These are phyloP conservation scores for Canavalia gladiata DNA, from an alignment of 306 rosid species.

Conservation along the genomic window DNA sequence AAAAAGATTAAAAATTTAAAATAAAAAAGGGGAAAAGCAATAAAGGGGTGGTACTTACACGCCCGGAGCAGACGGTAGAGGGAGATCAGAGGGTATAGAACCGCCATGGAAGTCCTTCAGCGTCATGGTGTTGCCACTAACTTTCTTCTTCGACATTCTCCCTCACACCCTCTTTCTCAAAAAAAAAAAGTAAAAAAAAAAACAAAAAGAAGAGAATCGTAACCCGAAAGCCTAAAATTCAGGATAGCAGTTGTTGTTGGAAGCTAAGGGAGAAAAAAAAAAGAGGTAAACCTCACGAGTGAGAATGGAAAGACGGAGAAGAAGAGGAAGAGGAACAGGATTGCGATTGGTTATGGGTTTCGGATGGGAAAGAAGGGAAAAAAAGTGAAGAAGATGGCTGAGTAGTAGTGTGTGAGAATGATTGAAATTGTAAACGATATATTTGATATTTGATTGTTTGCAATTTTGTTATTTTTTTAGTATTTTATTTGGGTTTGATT, in stretches of 20 bases:
- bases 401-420: not conserved
- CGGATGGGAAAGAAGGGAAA: not conserved
- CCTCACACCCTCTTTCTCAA: conserved; percentile 38
- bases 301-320: not conserved
- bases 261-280: not conserved
- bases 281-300: conserved; percentile 27
- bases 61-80: conserved; percentile 98
- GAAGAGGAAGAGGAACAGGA: conserved; percentile 11
- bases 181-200: not conserved
- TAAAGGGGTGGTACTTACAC: conserved; percentile 66
- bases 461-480: not conserved
- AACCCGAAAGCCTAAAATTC: conserved; percentile 7
- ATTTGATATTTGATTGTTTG: not conserved
- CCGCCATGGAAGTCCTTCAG: conserved; percentile 99
- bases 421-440: conserved; percentile 1
- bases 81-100: conserved; percentile 93
- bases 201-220: not conserved
- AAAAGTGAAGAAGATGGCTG: conserved; percentile 5
- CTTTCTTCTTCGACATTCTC: conserved; percentile 98
- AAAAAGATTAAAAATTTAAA: not conserved
- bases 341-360: not conserved
- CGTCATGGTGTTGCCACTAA: conserved; percentile 90
- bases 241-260: not conserved
- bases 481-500: not conserved
- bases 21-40: not conserved